Base-by-base conservation (phyloP, 2,329 filamentous ascomycete species). In the Penicillium sp. region DNA sequence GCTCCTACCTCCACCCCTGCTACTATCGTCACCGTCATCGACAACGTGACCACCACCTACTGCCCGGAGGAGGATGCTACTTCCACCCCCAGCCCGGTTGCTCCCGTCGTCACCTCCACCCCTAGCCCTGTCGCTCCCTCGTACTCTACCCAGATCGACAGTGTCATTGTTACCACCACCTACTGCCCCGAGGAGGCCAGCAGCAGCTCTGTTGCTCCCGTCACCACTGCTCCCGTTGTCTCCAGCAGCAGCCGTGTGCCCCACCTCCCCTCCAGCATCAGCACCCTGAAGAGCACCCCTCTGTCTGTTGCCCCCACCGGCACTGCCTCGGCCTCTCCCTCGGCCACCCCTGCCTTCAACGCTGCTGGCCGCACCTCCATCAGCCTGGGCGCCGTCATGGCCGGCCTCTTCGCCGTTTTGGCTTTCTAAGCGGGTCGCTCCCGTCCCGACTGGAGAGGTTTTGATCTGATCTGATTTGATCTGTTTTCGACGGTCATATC, bases 361-460 rank as follows among this genome's bases (percentile, higher is more conserved):
- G 64, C 61, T 56, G 69, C 69, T 51, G 65, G 64, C 62, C 69
- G 64, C 52, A 71, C 65, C 57, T 64, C 56, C 50, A 54, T 65
- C 55, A 68, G 66, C 67, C 54, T 71, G 52, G 70, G 69, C 52
- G 68, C 66, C 45, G 56, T 71, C 45, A 65, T 67, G 30, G 66
- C 64, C 29, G 70, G 67, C 66, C 50, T 70, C 36, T 55, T 65
- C 49, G 70, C 69, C 52, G 61, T 70, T 46, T 57, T 72, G 45
- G 69, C 68, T 44, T 65, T 73, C 54, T 72, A 72, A 68, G 43
- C 36, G 36, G 36, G 27, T 7, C 9, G 27, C 27, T 7, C 27
- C 27, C n/a, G n/a, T n/a, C n/a, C n/a, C n/a, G n/a, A n/a, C 13
- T 41, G 24, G 41, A 41, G 34, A 17, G 36, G 20, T 34, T 49